These are phyloP conservation scores for Lasiosphaeriaceae sp. DNA, from an alignment of 495 filamentous ascomycete genomes.

Conservation along the genomic window DNA sequence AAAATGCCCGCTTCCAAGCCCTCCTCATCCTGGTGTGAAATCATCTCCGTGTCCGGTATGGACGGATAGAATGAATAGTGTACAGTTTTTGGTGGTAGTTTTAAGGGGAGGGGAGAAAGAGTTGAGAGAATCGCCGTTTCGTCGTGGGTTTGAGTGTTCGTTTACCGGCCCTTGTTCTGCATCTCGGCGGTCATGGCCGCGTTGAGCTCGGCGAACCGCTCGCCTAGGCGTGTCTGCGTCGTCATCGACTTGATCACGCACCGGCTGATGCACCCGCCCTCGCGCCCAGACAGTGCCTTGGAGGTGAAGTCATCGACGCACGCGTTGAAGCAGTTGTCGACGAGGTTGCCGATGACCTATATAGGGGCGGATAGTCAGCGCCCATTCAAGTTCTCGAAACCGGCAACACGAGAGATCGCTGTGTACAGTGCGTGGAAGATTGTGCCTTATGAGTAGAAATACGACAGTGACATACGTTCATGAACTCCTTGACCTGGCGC, in stretches of 20 bases:
- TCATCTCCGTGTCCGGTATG: too few relatives aligned
- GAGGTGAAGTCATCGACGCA: slow-evolving; percentile 98
- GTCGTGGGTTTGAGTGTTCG: neutral
- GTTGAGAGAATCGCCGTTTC: neutral
- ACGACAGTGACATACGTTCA: slow-evolving; percentile 64
- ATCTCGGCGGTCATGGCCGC: slow-evolving; percentile 72
- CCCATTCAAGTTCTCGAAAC: neutral
- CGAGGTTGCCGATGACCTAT: slow-evolving; percentile 95
- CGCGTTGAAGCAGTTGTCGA: slow-evolving; percentile 92
- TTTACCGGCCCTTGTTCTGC: slow-evolving; percentile 35
- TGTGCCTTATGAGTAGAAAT: neutral
- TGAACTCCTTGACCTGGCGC: slow-evolving; percentile 98
- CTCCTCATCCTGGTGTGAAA: too few relatives aligned
- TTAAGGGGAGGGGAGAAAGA: neutral
- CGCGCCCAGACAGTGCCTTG: slow-evolving; percentile 80
- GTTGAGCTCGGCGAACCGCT: slow-evolving; percentile 93
- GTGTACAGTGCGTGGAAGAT: slow-evolving; percentile 3
- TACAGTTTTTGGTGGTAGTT: too few relatives aligned
- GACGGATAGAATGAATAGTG: too few relatives aligned
- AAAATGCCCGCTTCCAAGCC: too few relatives aligned
- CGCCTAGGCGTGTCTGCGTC: slow-evolving; percentile 75
- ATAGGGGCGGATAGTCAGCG: slow-evolving; percentile 6
- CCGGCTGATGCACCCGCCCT: slow-evolving; percentile 84
- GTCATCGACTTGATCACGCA: slow-evolving; percentile 96
- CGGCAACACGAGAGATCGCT: too few relatives aligned